These are phyloP conservation scores for Haplosporangium gracile DNA, from an alignment of 192 early-diverging fungal genomes.

Conservation along the genomic window DNA sequence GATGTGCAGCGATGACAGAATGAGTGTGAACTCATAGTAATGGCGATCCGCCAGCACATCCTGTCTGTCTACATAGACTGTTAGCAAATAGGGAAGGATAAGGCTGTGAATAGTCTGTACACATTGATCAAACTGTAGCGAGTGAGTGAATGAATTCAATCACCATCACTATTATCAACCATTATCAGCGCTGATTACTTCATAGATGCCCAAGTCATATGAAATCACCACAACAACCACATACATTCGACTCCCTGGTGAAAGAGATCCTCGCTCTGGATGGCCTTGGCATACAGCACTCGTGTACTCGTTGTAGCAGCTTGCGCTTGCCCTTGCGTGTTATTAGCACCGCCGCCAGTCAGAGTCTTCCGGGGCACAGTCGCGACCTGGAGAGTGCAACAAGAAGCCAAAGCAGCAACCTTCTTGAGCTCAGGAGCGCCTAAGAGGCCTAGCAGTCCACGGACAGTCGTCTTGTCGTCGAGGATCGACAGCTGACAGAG, in stretches of 20 bases:
- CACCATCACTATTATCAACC: neutral
- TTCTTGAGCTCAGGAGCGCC: neutral
- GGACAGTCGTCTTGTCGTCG: slow-evolving; percentile 21
- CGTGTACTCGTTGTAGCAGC: neutral
- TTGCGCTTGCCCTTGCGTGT: neutral
- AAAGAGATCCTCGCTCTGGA: slow-evolving; percentile 33
- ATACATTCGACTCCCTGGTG: slow-evolving; percentile 32
- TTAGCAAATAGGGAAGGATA: neutral
- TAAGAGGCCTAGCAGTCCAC: slow-evolving; percentile 2
- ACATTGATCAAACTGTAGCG: neutral
- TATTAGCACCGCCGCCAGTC: too few relatives aligned
- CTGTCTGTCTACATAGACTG: slow-evolving; percentile 28
- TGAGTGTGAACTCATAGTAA: slow-evolving; percentile 31
- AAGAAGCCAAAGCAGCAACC: neutral
- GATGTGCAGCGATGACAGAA: slow-evolving; percentile 29
- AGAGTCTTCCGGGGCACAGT: neutral
- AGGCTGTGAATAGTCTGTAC: neutral
- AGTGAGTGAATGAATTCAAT: too few relatives aligned
- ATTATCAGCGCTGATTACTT: neutral
- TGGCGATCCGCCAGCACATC: slow-evolving; percentile 16
- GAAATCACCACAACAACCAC: neutral
- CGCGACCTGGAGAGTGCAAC: slow-evolving; percentile 28
- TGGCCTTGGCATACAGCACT: slow-evolving; percentile 15
- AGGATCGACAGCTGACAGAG: slow-evolving; percentile 36
- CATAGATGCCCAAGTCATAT: too few relatives aligned